A percentile compares a stretch with the other conserved stretches of the same genome.
phyloP scores from a whole-genome alignment of 805 yeast genomes.

The Yamadazyma tumulicola region DNA sequence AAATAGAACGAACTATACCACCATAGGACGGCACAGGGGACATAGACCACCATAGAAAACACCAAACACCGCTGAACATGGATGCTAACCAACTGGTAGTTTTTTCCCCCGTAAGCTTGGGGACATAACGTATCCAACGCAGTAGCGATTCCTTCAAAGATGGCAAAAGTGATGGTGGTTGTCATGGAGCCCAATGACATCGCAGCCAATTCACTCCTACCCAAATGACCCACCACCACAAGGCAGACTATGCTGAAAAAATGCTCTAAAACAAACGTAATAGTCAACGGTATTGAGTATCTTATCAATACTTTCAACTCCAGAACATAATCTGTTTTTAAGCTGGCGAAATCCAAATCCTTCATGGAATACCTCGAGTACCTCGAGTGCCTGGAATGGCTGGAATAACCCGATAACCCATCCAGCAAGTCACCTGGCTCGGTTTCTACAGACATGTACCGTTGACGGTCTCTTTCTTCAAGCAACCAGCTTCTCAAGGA shows the following conservation, averaged over 20 bases:
- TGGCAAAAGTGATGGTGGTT: slow-evolving; percentile 41
- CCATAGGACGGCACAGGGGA: slow-evolving; percentile 41
- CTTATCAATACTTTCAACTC: slow-evolving; percentile 28
- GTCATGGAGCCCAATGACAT: slow-evolving; percentile 45
- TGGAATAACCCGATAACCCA: slow-evolving; percentile 10
- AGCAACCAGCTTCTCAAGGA: slow-evolving; percentile 31
- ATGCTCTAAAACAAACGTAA: slow-evolving; percentile 43
- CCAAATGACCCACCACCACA: slow-evolving; percentile 44
- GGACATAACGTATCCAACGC: slow-evolving; percentile 45
- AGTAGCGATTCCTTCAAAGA: slow-evolving; percentile 46
- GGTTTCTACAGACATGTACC: slow-evolving; percentile 24
- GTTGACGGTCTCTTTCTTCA: slow-evolving; percentile 37
- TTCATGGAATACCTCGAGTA: slow-evolving; percentile 13
- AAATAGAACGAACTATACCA: slow-evolving; percentile 33
- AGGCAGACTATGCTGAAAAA: slow-evolving; percentile 41
- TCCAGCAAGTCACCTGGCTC: slow-evolving; percentile 15
- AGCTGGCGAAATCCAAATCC: slow-evolving; percentile 24
- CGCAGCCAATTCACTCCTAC: slow-evolving; percentile 43
- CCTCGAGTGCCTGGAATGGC: slow-evolving; percentile 5
- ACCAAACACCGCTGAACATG: slow-evolving; percentile 38
- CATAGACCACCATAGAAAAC: slow-evolving; percentile 29
- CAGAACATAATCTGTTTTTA: slow-evolving; percentile 22
- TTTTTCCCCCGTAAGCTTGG: slow-evolving; percentile 44
- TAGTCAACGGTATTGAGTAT: slow-evolving; percentile 37
- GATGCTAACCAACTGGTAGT: slow-evolving; percentile 32